phyloP scores from a whole-genome alignment of 805 yeast genomes.

The Komagataella phaffii region DNA sequence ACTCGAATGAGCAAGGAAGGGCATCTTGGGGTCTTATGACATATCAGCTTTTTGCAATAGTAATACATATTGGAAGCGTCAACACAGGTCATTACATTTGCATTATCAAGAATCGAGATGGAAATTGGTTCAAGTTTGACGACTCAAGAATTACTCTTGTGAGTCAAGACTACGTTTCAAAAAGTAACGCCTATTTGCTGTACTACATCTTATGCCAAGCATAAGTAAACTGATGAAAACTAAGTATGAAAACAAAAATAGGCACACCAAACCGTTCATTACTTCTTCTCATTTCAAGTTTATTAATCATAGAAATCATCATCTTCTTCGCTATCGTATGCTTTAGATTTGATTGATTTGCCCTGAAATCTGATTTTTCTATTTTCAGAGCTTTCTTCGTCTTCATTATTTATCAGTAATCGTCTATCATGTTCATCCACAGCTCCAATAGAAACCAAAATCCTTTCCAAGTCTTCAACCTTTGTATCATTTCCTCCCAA shows the following conservation, averaged over 20 bases:
- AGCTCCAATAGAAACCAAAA: slow-evolving; percentile 55
- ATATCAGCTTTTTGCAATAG: slow-evolving; percentile 78
- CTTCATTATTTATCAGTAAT: slow-evolving; percentile 44
- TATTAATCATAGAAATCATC: slow-evolving; percentile 35
- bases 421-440: slow-evolving; percentile 57
- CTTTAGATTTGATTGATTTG: slow-evolving; percentile 34
- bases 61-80: slow-evolving; percentile 84
- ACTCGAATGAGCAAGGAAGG: slow-evolving; percentile 7
- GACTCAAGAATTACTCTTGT: slow-evolving; percentile 71
- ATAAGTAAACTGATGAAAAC: background rate
- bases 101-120: slow-evolving; percentile 54
- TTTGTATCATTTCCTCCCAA: slow-evolving; percentile 77
- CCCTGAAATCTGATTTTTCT: slow-evolving; percentile 40
- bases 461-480: slow-evolving; percentile 55
- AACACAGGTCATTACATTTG: slow-evolving; percentile 94
- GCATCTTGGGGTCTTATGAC: slow-evolving; percentile 16
- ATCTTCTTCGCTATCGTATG: slow-evolving; percentile 22
- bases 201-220: slow-evolving; percentile 44
- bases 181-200: slow-evolving; percentile 68
- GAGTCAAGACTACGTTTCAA: slow-evolving; percentile 48
- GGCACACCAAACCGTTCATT: background rate
- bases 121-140: slow-evolving; percentile 84
- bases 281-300: background rate
- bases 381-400: slow-evolving; percentile 42
- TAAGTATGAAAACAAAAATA: background rate